phyloP scores from a whole-genome alignment of 345 rosid species.

The Acer yangbiense region DNA sequence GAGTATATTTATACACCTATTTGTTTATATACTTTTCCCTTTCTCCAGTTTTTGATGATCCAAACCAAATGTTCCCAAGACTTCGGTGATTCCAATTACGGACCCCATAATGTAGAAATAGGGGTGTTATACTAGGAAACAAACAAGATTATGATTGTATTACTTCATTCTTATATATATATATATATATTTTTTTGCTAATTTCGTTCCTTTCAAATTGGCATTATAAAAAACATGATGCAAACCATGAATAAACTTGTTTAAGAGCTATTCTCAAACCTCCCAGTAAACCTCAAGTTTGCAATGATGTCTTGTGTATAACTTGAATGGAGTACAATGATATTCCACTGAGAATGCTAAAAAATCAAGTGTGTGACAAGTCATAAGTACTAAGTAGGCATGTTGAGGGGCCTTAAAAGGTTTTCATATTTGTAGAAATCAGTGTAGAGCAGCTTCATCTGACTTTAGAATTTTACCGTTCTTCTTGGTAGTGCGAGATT shows the following conservation, averaged over 20 bases:
- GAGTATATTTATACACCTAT: neutral
- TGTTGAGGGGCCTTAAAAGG: neutral
- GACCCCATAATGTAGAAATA: neutral
- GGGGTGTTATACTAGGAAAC: neutral
- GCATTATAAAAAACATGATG: neutral
- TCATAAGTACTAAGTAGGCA: neutral
- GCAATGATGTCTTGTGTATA: neutral
- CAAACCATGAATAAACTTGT: neutral
- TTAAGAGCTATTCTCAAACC: neutral
- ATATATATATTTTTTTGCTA: neutral
- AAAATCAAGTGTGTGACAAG: neutral
- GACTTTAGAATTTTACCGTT: neutral
- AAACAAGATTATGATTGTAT: neutral
- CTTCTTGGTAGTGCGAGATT: neutral
- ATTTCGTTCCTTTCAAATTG: neutral
- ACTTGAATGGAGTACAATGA: neutral
- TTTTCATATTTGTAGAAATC: conserved; percentile 6
- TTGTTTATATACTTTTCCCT: neutral
- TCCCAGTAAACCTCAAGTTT: neutral
- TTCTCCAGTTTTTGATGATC: neutral
- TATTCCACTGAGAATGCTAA: neutral
- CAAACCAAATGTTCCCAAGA: neutral
- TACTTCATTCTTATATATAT: neutral
- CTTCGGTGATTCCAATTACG: neutral
- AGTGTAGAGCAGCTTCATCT: neutral